phyloP scores from a whole-genome alignment of 495 filamentous ascomycete genomes.

The Staphylotrichum tortipilum region DNA sequence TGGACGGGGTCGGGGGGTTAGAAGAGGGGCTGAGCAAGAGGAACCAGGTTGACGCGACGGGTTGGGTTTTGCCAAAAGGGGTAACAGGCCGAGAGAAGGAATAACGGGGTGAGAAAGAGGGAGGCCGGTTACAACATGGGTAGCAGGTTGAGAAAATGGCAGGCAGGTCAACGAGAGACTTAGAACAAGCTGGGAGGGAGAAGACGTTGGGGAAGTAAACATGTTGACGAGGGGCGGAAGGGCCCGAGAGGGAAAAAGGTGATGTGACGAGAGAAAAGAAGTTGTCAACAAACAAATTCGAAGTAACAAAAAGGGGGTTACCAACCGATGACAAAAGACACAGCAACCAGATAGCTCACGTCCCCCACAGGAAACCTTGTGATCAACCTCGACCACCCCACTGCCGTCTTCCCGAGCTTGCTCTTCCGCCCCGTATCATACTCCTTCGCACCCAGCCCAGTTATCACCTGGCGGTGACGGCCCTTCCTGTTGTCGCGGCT shows the following conservation, averaged over 20 bases:
- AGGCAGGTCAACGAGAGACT: no score
- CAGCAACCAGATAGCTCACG: conserved; percentile 57
- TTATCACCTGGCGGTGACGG: conserved; percentile 50
- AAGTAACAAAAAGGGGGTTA: background rate
- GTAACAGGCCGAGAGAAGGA: background rate
- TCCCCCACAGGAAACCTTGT: conserved; percentile 58
- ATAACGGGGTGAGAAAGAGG: no score
- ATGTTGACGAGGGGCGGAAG: no score
- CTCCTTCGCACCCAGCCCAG: conserved; percentile 9
- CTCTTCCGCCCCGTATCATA: no score
- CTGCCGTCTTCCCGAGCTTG: conserved; percentile 24
- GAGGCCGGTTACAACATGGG: no score
- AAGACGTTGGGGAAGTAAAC: background rate
- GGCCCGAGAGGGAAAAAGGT: background rate
- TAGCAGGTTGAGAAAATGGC: no score
- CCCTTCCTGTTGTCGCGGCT: conserved; percentile 66
- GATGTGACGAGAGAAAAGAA: background rate
- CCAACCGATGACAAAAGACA: conserved; percentile 51
- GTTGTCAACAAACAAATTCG: no score
- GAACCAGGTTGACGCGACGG: background rate
- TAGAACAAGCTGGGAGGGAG: background rate
- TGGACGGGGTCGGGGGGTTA: background rate
- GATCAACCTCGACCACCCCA: conserved; percentile 48
- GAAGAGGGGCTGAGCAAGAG: no score
- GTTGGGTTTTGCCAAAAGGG: background rate